Conservation (phyloP, 768 basidiomycete genomes). For the Lentinula detonsa region DNA sequence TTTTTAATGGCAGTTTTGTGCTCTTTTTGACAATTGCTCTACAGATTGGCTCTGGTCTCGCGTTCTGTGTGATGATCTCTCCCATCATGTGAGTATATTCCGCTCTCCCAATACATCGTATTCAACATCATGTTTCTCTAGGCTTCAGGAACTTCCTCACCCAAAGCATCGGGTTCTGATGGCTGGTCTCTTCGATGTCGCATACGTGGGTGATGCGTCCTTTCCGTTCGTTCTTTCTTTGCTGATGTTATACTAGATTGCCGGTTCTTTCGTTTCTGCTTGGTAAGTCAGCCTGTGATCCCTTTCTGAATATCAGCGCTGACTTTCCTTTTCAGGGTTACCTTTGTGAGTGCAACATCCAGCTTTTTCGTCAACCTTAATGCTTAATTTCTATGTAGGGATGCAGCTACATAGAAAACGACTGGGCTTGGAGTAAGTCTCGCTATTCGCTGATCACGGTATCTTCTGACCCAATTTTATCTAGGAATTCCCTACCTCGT, state of each 20-base stretch:
- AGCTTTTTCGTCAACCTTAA: not conserved
- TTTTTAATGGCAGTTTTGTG: not conserved
- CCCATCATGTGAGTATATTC: not conserved
- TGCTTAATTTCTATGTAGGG: not conserved
- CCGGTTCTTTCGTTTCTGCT: conserved; percentile 3
- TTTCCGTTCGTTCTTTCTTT: not conserved
- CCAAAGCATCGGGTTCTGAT: conserved; percentile 2
- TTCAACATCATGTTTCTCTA: not conserved
- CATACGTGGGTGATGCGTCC: not conserved
- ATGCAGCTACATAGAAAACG: conserved; percentile 1
- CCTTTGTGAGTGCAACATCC: not conserved
- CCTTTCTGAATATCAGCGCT: not conserved
- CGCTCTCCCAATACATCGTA: not conserved
- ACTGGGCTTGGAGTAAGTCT: conserved; percentile 4
- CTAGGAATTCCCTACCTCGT: conserved; percentile 5
- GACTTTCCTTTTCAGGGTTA: not conserved
- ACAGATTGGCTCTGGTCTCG: conserved; percentile 5
- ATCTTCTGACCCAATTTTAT: not conserved
- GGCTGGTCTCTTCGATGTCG: conserved; percentile 7
- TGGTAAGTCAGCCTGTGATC: not conserved
- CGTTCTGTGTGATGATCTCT: conserved; percentile 2
- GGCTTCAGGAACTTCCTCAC: conserved; percentile 6
- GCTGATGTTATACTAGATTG: not conserved
- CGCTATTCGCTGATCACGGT: not conserved
- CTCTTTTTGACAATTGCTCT: not conserved